These are phyloP conservation scores for Keqinozyma sinolaborantium DNA, from an alignment of 1,139 yeast species.

Conservation along the genomic window DNA sequence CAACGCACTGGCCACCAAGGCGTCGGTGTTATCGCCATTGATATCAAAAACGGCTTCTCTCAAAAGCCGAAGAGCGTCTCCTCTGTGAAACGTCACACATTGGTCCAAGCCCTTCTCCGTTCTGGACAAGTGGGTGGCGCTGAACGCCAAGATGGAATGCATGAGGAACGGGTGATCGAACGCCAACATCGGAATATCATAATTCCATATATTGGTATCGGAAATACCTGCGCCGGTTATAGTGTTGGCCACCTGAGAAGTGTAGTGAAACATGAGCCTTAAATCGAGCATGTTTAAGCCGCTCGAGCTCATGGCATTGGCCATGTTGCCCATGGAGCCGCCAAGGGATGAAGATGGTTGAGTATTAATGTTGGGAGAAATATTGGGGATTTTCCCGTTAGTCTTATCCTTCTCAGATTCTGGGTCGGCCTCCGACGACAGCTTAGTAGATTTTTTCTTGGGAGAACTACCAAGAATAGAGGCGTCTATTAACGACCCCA, in stretches of 20 bases:
- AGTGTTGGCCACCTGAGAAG: conserved; percentile 79
- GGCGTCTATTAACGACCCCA: conserved; percentile 28
- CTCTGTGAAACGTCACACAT: conserved; percentile 82
- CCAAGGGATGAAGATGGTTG: conserved; percentile 7
- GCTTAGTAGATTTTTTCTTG: background rate
- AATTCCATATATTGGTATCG: conserved; percentile 82
- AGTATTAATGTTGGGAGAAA: conserved; percentile 23
- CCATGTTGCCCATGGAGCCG: conserved; percentile 12
- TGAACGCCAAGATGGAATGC: conserved; percentile 87
- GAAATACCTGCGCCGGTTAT: conserved; percentile 90
- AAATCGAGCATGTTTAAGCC: conserved; percentile 71
- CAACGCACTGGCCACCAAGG: conserved; percentile 87
- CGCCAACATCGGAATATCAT: conserved; percentile 83
- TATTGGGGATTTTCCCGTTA: conserved; percentile 16
- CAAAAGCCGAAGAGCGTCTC: conserved; percentile 76
- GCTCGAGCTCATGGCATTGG: conserved; percentile 16
- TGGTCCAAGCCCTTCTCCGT: conserved; percentile 75
- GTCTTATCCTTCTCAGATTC: background rate
- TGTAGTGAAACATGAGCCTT: conserved; percentile 81
- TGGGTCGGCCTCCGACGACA: too few species aligned
- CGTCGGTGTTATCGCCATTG: conserved; percentile 83
- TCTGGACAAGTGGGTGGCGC: conserved; percentile 86
- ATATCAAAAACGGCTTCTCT: conserved; percentile 85
- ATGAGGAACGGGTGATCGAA: conserved; percentile 85
- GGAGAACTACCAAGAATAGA: background rate